A percentile compares a stretch with the other conserved stretches of the same genome.
Conservation (phyloP, 2,329 filamentous ascomycete genomes). For the Colletotrichum filicis region DNA sequence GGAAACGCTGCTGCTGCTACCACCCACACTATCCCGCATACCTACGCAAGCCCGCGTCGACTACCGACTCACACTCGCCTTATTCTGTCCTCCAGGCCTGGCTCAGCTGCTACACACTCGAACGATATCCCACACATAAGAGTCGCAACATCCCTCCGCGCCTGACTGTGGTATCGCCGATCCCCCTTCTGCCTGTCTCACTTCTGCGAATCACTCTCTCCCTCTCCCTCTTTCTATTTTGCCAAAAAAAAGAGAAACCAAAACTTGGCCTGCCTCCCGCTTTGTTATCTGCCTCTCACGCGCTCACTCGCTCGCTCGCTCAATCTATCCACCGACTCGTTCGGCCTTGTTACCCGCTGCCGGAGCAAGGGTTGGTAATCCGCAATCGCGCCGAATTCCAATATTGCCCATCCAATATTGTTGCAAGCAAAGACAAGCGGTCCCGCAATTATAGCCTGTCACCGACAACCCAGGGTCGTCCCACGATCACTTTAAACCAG, state of each 20-base stretch:
- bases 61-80: constrained; percentile 28
- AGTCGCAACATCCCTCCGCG: constrained; percentile 31
- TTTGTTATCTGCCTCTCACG: not conserved
- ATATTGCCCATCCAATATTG: constrained; percentile 36
- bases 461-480: constrained; percentile 29
- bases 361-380: constrained; percentile 29
- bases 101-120: constrained; percentile 18
- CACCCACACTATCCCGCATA: constrained; percentile 15
- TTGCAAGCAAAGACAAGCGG: constrained; percentile 28
- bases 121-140: constrained; percentile 30
- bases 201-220: constrained; percentile 1
- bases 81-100: constrained; percentile 7
- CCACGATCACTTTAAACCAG: constrained; percentile 32
- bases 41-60: constrained; percentile 19
- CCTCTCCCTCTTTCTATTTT: constrained; percentile 5
- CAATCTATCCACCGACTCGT: constrained; percentile 21
- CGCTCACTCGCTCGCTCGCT: not conserved
- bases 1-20: constrained; percentile 28
- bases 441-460: constrained; percentile 34
- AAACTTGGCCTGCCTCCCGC: not conserved
- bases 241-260: not conserved
- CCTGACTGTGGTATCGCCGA: constrained; percentile 16
- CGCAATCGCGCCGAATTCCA: constrained; percentile 34
- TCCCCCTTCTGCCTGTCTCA: constrained; percentile 31
- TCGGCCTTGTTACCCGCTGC: constrained; percentile 13